Percentiles rank a stretch among this genome's conserved stretches.
Evolutionary conservation across 768 basidiomycete genomes (phyloP).

Genomic region (Nidularia pulvinata): DNA sequence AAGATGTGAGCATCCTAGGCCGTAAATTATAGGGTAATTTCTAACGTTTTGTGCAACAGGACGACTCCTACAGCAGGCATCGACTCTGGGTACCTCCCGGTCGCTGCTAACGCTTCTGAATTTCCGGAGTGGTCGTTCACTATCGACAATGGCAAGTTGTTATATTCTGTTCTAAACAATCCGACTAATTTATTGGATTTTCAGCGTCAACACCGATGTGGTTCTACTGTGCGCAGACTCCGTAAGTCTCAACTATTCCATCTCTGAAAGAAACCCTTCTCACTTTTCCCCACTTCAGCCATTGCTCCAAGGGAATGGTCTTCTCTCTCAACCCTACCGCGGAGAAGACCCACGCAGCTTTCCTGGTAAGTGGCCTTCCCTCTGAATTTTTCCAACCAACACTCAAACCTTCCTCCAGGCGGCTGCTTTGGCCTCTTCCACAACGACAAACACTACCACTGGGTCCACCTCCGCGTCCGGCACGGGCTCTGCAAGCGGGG

Average conservation of each 20-base stretch:
- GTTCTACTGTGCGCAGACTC: constrained; percentile 49
- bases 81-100: constrained; percentile 45
- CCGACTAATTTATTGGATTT: not conserved
- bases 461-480: constrained; percentile 9
- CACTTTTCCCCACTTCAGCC: constrained; percentile 19
- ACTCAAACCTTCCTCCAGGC: not conserved
- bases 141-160: constrained; percentile 21
- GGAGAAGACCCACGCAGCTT: constrained; percentile 37
- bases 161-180: not conserved
- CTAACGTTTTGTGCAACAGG: constrained; percentile 7
- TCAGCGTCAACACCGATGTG: constrained; percentile 42
- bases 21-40: not conserved
- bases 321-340: constrained; percentile 53
- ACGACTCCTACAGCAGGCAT: constrained; percentile 19
- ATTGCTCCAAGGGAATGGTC: constrained; percentile 52
- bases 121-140: constrained; percentile 34
- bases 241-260: constrained; percentile 12
- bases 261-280: not conserved
- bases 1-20: constrained; percentile 13
- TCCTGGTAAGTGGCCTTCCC: constrained; percentile 20
- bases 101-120: constrained; percentile 29
- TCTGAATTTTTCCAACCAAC: constrained; percentile 1
- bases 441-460: not conserved
- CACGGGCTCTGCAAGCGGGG: constrained; percentile 8
- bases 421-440: not conserved